Evolutionary conservation across 2,329 filamentous ascomycete species (phyloP), one percentile per base, ranked within the genome.

Genomic region (Beauveria sp.): DNA sequence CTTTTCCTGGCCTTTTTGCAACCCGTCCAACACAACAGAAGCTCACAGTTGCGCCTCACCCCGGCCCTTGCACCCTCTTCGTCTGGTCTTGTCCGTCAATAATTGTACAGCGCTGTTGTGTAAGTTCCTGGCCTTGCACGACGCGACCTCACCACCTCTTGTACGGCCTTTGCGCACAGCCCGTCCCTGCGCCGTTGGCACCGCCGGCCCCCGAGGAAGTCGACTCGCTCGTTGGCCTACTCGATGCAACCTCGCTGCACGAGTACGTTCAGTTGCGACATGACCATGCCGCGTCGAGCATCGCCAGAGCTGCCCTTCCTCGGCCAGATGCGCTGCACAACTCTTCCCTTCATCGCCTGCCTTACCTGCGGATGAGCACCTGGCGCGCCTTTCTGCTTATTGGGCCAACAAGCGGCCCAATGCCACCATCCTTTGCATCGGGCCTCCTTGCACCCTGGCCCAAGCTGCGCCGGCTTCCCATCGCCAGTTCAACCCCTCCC

Each of bases 391-490:
- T 16, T 26, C 14, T 46, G 26, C 26, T 28, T 43, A 60, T 60
- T 60, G 57, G 57, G 47, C 49, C 40, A 40, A 43, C 58, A 60
- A 60, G 58, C 58, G 58, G 58, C 58, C 58, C 58, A 54, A 60
- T 49, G 22, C 50, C 9, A 20, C 42, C 50, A 60, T 60, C 58
- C 50, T 40, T 54, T 30, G 20, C 42, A 54, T 43, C 51, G 51
- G 50, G 40, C 50, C 43, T 40, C 58, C 49, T 28, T 47, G 20
- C 43, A 49, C 58, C 45, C 24, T 54, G n/a, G 26, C 38, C 24
- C 12, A 49, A 52, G 40, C 34, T 30, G 42, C 20, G 43, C 49
- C 34, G 40, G 42, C 50, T 47, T 45, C 14, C 24, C 58, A 38
- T 47, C 22, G 22, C 58, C 20, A 20, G 22, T 60, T 40, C 20